Evolutionary conservation across 2,329 filamentous ascomycete genomes (phyloP), one percentile per base, ranked within the genome.

Genomic region (Sarocladiaceae sp.): DNA sequence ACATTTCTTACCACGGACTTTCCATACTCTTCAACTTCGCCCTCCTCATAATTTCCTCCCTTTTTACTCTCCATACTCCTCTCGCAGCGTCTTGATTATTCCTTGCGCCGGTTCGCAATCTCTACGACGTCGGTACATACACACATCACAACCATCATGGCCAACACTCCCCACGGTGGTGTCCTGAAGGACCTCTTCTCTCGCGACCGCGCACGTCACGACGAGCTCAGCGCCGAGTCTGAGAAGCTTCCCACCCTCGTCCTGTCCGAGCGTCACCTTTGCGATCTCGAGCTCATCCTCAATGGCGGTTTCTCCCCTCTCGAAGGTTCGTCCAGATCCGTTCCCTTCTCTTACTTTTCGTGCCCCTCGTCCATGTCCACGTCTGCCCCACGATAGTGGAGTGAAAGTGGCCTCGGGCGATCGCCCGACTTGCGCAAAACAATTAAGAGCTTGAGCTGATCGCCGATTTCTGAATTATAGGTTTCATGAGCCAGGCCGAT

Each of bases 281-380:
- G 94, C 75, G 94, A 99, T 80, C 81, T 99, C 60, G 94, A 99
- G 75, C 76, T 99, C 73, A 91, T 99, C 66, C 85, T 99, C 71
- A 97, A 91, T 72, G 94, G 94, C 69, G 94, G 94, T 59, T 99
- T 99, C 78, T 97, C 92, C 59, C 94, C 94, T 54, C 83, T 99
- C 36, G 93, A 99, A 83, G 94, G 92, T 95, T 64, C 57, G 84
- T 79, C 39, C 35, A 37, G 29, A 39, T 8, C 36, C 36, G 11
- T 20, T 18, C 36, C 11, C 36, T 8, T 7, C n/a, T n/a, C n/a
- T n/a, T n/a, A n/a, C n/a, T 23, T 23, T 6, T 23, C 22, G 8
- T 49, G 18, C 46, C 46, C 46, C 26, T 20, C 29, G 26, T 23
- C 15, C n/a, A 17, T 5, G 31, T 40, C 35, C 35, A 40, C n/a